A percentile compares a stretch with the other conserved stretches of the same genome.
Evolutionary conservation across 345 rosid species (phyloP).

Genomic region (Rhodamnia rubescens): DNA sequence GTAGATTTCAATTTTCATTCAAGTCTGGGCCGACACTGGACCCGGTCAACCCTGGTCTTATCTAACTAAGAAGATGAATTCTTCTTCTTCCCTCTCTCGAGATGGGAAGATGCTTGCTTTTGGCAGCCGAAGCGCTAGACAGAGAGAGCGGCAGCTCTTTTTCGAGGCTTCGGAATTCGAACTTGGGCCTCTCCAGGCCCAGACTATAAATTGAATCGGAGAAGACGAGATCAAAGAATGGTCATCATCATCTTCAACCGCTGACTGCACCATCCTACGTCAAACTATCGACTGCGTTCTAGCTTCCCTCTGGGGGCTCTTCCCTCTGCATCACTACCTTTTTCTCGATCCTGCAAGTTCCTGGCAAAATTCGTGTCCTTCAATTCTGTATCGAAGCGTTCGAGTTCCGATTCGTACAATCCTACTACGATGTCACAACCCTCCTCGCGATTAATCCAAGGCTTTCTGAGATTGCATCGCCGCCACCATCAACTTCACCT

Average conservation of each 20-base stretch:
- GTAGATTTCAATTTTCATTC: too few relatives aligned
- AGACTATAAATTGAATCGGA: neutral
- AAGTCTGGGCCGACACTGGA: too few relatives aligned
- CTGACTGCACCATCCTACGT: neutral
- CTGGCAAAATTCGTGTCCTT: neutral
- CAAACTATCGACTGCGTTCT: neutral
- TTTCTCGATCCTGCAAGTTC: neutral
- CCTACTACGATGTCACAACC: conserved; percentile 2
- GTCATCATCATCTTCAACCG: neutral
- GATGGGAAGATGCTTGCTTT: neutral
- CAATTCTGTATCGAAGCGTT: neutral
- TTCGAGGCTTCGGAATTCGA: neutral
- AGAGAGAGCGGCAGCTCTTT: neutral
- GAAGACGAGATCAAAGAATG: neutral
- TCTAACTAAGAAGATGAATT: too few relatives aligned
- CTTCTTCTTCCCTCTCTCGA: neutral
- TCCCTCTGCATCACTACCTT: neutral
- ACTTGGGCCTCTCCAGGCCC: neutral
- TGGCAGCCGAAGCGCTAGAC: neutral
- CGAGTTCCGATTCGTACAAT: neutral
- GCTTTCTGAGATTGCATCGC: neutral
- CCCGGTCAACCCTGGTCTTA: too few relatives aligned
- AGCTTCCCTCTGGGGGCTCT: neutral
- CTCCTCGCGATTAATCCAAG: conserved; percentile 2
- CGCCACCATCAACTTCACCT: neutral